Evolutionary conservation across 108 stramenopile genomes (phyloP).

Genomic region (Cyclotella choctawhatcheeana): DNA sequence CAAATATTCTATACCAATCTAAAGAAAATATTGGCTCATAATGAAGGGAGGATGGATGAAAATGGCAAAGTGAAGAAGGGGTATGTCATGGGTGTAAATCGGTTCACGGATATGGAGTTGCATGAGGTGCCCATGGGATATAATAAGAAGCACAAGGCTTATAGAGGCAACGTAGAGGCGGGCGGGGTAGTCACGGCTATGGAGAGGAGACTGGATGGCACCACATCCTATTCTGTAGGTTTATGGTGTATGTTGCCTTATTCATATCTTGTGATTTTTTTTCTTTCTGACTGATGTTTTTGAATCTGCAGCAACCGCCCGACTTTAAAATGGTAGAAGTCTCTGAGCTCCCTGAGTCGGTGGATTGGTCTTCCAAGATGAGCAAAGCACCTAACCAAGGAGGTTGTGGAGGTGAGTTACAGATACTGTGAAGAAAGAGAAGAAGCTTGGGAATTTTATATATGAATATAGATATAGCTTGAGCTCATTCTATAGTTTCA

Average conservation of each 20-base stretch:
- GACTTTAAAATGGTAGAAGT: conserved; percentile 57
- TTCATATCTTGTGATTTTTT: not conserved
- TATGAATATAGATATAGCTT: too few species aligned
- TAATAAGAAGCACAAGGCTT: conserved; percentile 44
- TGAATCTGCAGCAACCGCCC: conserved; percentile 27
- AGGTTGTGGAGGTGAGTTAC: conserved; percentile 80
- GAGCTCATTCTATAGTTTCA: too few species aligned
- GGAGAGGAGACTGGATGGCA: conserved; percentile 23
- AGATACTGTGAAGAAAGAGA: too few species aligned
- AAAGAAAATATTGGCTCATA: conserved; percentile 59
- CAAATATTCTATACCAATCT: conserved; percentile 62
- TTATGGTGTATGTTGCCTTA: not conserved
- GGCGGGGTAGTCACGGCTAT: conserved; percentile 12
- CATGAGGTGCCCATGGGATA: conserved; percentile 67
- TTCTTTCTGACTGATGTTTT: not conserved
- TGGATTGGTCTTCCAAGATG: conserved; percentile 85
- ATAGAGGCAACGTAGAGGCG: conserved; percentile 9
- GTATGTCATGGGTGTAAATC: conserved; percentile 65
- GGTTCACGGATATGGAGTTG: conserved; percentile 61
- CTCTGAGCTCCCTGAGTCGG: conserved; percentile 53
- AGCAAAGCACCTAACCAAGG: conserved; percentile 86
- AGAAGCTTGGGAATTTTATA: too few species aligned
- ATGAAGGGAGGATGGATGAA: conserved; percentile 36
- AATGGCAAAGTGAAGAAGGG: conserved; percentile 31
- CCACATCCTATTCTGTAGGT: conserved; percentile 28